A percentile compares a stretch with the other conserved stretches of the same genome.
phyloP scores from a whole-genome alignment of 768 basidiomycete genomes.

The Kwoniella botswanensis region DNA sequence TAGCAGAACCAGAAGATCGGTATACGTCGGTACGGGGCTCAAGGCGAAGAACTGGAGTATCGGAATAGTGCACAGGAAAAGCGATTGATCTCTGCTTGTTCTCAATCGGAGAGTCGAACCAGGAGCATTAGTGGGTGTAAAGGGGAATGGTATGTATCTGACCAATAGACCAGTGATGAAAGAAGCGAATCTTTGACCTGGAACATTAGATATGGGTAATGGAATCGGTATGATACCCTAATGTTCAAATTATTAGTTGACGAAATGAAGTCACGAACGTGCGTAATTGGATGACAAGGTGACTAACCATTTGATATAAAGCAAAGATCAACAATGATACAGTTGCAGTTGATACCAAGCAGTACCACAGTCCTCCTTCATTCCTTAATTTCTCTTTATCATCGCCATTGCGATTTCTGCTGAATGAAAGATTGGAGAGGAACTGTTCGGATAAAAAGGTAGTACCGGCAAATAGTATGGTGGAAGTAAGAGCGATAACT shows the following conservation, averaged over 20 bases:
- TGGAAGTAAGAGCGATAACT: constrained; percentile 4
- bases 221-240: constrained; percentile 30
- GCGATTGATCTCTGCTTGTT: constrained; percentile 24
- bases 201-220: constrained; percentile 19
- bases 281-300: constrained; percentile 3
- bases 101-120: constrained; percentile 22
- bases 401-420: neutral
- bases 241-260: neutral
- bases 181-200: constrained; percentile 23
- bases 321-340: constrained; percentile 10
- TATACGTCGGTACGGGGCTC: constrained; percentile 29
- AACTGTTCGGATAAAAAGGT: constrained; percentile 11
- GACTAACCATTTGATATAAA: constrained; percentile 17
- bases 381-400: constrained; percentile 15
- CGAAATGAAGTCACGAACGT: constrained; percentile 2
- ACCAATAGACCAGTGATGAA: constrained; percentile 30
- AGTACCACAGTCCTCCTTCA: constrained; percentile 1
- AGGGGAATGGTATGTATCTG: constrained; percentile 34
- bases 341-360: constrained; percentile 6
- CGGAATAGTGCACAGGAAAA: constrained; percentile 35
- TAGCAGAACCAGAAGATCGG: constrained; percentile 37
- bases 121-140: constrained; percentile 18
- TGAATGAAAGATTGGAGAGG: neutral
- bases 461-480: constrained; percentile 15
- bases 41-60: constrained; percentile 49